Evolutionary conservation across 495 filamentous ascomycete genomes (phyloP).

Genomic region (Hypoxylon fragiforme): DNA sequence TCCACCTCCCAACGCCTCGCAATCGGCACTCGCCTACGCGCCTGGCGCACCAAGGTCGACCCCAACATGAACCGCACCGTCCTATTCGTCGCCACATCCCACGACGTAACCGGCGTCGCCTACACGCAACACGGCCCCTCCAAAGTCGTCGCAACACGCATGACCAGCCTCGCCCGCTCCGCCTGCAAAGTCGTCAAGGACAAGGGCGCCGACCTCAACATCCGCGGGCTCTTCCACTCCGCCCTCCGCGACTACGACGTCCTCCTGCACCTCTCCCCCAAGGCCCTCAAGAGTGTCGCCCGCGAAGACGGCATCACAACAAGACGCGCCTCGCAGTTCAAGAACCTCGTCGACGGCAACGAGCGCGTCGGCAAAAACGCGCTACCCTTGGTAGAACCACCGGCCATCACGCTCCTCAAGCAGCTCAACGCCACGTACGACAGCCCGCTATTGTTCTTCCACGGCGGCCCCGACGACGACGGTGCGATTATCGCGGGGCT

Average conservation of each 20-base stretch:
- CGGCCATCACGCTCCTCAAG: slow-evolving; percentile 55
- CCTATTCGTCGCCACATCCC: slow-evolving; percentile 78
- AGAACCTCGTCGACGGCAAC: slow-evolving; percentile 64
- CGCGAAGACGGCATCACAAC: slow-evolving; percentile 30
- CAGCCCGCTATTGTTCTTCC: slow-evolving; percentile 73
- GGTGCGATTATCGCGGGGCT: slow-evolving; percentile 75
- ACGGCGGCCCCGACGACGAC: slow-evolving; percentile 57
- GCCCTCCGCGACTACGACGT: slow-evolving; percentile 81
- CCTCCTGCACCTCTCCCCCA: slow-evolving; percentile 68
- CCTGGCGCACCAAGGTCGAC: slow-evolving; percentile 77
- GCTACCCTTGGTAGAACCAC: slow-evolving; percentile 51
- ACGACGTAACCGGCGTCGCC: slow-evolving; percentile 74
- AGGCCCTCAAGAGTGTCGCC: slow-evolving; percentile 44
- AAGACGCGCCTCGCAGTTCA: slow-evolving; percentile 59
- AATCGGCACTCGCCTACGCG: slow-evolving; percentile 72
- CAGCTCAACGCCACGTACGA: slow-evolving; percentile 65
- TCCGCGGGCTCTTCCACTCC: slow-evolving; percentile 66
- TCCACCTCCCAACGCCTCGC: slow-evolving; percentile 57
- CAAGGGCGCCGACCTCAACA: slow-evolving; percentile 58
- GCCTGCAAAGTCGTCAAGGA: slow-evolving; percentile 64
- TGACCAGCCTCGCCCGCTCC: slow-evolving; percentile 77
- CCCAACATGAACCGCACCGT: slow-evolving; percentile 81
- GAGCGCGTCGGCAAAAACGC: slow-evolving; percentile 38
- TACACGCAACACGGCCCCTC: slow-evolving; percentile 70
- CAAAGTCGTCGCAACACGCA: slow-evolving; percentile 81